These are phyloP conservation scores for Uromyces viciae-fabae DNA, from an alignment of 1,284 basidiomycete genomes.

Conservation along the genomic window DNA sequence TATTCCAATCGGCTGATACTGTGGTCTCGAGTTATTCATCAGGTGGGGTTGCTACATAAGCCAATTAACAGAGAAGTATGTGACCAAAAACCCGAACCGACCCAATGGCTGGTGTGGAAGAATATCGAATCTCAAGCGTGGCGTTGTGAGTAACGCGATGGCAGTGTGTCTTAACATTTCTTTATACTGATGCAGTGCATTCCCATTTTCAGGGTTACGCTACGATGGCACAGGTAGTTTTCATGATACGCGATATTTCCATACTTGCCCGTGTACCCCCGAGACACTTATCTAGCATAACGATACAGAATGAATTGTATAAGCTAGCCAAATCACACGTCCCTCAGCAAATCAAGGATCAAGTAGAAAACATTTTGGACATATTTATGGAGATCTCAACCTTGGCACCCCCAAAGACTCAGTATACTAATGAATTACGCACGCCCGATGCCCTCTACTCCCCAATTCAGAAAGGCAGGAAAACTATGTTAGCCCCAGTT, in stretches of 20 bases:
- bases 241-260: slow-evolving; percentile 18
- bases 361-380: slow-evolving; percentile 20
- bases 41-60: slow-evolving; percentile 30
- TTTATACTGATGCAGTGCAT: too few species aligned
- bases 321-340: neutral
- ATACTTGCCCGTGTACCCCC: neutral
- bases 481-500: slow-evolving; percentile 33
- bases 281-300: neutral
- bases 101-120: slow-evolving; percentile 43
- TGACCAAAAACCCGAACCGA: slow-evolving; percentile 18
- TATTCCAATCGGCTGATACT: neutral
- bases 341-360: neutral
- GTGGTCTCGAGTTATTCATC: neutral
- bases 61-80: slow-evolving; percentile 28
- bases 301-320: slow-evolving; percentile 26
- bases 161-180: too few species aligned
- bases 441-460: slow-evolving; percentile 31
- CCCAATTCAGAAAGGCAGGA: slow-evolving; percentile 28
- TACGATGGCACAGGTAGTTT: slow-evolving; percentile 41
- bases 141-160: slow-evolving; percentile 22
- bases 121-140: slow-evolving; percentile 39
- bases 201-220: slow-evolving; percentile 25
- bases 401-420: slow-evolving; percentile 34
- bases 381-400: slow-evolving; percentile 37
- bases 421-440: slow-evolving; percentile 1